phyloP scores from a whole-genome alignment of 768 basidiomycete genomes.

The Mycena chlorophos region DNA sequence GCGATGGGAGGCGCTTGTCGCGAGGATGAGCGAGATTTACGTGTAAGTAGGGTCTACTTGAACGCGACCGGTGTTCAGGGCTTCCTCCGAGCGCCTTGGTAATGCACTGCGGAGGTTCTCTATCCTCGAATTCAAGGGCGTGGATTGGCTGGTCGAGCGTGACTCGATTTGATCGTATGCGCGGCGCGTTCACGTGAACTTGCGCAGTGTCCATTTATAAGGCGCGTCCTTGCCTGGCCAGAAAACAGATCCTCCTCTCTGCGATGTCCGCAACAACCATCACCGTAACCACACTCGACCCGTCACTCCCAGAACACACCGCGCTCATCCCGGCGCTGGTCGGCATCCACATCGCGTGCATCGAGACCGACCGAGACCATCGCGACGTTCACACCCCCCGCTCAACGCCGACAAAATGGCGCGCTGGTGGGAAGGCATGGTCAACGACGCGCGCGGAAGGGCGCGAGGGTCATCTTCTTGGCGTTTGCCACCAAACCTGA shows the following conservation, averaged over 20 bases:
- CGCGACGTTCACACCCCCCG: conserved; percentile 16
- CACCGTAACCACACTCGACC: conserved; percentile 2
- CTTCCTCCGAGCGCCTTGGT: not conserved
- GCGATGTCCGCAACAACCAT: not conserved
- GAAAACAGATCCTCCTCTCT: not conserved
- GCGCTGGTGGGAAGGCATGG: conserved; percentile 11
- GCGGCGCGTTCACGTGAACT: not conserved
- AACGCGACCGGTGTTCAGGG: not conserved
- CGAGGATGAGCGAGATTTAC: conserved; percentile 38
- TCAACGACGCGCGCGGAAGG: conserved; percentile 1
- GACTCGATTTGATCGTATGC: not conserved
- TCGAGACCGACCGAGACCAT: conserved; percentile 14
- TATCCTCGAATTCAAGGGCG: not conserved
- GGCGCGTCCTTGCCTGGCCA: too few species aligned
- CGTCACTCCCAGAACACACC: conserved; percentile 1
- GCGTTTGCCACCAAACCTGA: not conserved
- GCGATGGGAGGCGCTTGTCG: conserved; percentile 43
- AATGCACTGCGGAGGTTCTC: not conserved
- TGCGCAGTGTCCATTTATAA: not conserved
- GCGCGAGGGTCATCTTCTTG: conserved; percentile 9
- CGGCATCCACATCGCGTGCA: conserved; percentile 21
- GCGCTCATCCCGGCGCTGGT: conserved; percentile 12
- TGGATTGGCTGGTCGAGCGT: not conserved
- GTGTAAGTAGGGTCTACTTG: conserved; percentile 9
- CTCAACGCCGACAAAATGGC: conserved; percentile 8